Evolutionary conservation across 192 early-diverging fungal species (phyloP).

Genomic region (Linnemannia hyalina): DNA sequence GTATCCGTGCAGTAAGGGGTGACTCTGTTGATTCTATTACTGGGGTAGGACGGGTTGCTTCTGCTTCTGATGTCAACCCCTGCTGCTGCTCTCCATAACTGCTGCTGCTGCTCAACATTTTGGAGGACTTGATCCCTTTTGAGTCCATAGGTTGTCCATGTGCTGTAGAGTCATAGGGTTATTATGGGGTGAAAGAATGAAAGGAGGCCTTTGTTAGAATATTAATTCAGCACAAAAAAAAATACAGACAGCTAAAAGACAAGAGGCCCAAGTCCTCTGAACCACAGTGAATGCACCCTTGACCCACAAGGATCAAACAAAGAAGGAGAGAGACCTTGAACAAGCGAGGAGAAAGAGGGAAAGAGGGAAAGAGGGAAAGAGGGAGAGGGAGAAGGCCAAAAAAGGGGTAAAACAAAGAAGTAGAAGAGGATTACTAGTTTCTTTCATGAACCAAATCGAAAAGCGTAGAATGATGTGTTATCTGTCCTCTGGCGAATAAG

Average conservation of each 20-base stretch:
- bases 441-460: neutral
- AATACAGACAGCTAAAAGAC: neutral
- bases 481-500: neutral
- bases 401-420: neutral
- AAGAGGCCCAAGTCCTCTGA: neutral
- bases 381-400: neutral
- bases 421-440: neutral
- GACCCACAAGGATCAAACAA: no score
- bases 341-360: neutral
- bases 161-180: neutral
- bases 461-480: neutral
- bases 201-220: neutral
- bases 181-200: neutral
- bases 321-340: neutral
- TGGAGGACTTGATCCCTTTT: neutral
- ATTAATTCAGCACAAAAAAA: neutral
- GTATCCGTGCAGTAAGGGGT: conserved; percentile 6
- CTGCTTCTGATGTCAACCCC: neutral
- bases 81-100: conserved; percentile 1
- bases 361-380: neutral
- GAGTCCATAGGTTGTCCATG: neutral
- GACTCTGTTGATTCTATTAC: neutral
- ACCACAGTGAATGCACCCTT: neutral
- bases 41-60: neutral
- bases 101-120: neutral